A percentile compares a stretch with the other conserved stretches of the same genome.
phyloP scores from a whole-genome alignment of 169 alveolate genomes.

The Eimeria praecox region DNA sequence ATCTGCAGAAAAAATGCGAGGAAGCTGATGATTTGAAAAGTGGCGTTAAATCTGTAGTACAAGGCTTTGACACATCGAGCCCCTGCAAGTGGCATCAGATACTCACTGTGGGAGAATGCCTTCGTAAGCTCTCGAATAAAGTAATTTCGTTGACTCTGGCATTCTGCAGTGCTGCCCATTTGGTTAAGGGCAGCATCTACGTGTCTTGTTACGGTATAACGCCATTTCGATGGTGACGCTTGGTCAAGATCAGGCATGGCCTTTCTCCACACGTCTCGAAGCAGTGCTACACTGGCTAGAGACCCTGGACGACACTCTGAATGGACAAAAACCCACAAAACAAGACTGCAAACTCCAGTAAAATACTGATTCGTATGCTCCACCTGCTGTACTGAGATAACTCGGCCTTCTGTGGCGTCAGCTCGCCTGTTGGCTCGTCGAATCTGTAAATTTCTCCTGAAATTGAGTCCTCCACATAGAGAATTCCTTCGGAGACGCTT shows the following conservation, averaged over 20 bases:
- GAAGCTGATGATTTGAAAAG: neutral
- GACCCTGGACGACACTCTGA: slow-evolving; percentile 65
- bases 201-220: neutral
- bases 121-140: slow-evolving; percentile 23
- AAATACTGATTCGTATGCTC: neutral
- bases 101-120: slow-evolving; percentile 67
- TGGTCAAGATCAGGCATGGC: neutral
- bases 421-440: slow-evolving; percentile 55
- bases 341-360: neutral
- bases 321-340: too few species aligned
- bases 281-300: slow-evolving; percentile 14
- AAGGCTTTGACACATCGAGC: neutral
- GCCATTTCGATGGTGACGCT: neutral
- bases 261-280: slow-evolving; percentile 54
- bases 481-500: neutral
- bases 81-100: neutral
- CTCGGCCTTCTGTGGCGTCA: neutral
- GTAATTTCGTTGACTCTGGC: slow-evolving; percentile 19
- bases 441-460: slow-evolving; percentile 10
- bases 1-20: slow-evolving; percentile 1
- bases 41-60: neutral
- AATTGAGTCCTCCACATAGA: neutral
- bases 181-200: slow-evolving; percentile 37
- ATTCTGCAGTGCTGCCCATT: neutral
- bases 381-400: neutral